Evolutionary conservation across 2,329 filamentous ascomycete species (phyloP), one percentile per base, ranked within the genome.

Genomic region (Chaetomium sp.): DNA sequence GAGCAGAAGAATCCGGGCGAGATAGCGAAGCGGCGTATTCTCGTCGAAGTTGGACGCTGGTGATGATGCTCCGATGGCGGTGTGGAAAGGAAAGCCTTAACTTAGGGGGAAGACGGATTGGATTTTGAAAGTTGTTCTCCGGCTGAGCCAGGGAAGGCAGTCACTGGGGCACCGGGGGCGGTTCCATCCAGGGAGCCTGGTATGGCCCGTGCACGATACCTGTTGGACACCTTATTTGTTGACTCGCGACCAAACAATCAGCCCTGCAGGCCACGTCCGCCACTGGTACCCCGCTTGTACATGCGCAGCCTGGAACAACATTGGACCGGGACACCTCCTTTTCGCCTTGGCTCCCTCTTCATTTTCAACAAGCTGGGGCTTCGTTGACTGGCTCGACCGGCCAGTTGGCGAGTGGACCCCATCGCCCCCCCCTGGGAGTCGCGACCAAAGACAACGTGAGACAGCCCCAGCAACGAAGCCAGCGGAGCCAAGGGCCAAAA

Each of bases 81-180:
- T 65, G 63, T 64, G 62, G 62, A 27, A 59, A 63, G 61, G 59
- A 60, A 60, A 55, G 52, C 53, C 61, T 53, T 61, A 27, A 27
- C 19, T 61, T 49, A 58, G 54, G 58, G 58, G 61, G 44, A 14
- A 49, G 41, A 59, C 57, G 50, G 62, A 62, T 60, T 65, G 58
- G 64, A 64, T 64, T 66, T 66, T 66, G 64, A 64, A 66, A 66
- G 62, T 64, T 66, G 63, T 65, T 65, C 62, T 64, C 59, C 62
- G 59, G 58, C 56, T 58, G 53, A 60, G 45, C 55, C 56, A 58
- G 54, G 54, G 56, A 63, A 55, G 58, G 56, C 53, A 60, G 54
- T 56, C 49, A 53, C 50, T 53, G 59, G 59, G 55, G 51, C 51
- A 38, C 48, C 51, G 50, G 49, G 50, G 38, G 34, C 40, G 54